These are phyloP conservation scores for Guyanaporus albipodus DNA, from an alignment of 768 basidiomycete species.

Conservation along the genomic window DNA sequence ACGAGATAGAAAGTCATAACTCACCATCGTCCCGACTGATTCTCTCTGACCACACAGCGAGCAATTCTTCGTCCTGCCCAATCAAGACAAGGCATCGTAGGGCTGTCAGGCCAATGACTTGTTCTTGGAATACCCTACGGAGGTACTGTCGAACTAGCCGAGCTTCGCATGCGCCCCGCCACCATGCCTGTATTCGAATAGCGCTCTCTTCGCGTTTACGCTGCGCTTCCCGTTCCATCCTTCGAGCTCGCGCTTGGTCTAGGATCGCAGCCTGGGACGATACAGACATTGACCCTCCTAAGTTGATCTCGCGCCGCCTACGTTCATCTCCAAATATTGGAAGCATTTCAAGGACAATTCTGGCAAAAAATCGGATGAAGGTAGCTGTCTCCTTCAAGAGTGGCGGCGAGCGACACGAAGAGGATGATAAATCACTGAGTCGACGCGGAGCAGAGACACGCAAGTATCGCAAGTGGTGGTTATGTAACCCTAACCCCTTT, in stretches of 20 bases:
- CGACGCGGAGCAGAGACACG: neutral
- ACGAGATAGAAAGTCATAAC: neutral
- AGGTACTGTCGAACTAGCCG: slow-evolving; percentile 43
- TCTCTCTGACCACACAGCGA: slow-evolving; percentile 32
- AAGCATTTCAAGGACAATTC: slow-evolving; percentile 25
- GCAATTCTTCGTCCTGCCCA: slow-evolving; percentile 36
- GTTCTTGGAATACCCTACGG: slow-evolving; percentile 45
- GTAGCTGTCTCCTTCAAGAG: neutral
- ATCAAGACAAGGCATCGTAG: slow-evolving; percentile 65
- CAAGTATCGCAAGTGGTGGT: slow-evolving; percentile 1
- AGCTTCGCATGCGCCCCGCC: slow-evolving; percentile 49
- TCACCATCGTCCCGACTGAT: slow-evolving; percentile 20
- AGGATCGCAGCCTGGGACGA: slow-evolving; percentile 56
- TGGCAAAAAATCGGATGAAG: neutral
- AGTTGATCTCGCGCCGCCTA: slow-evolving; percentile 63
- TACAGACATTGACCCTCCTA: slow-evolving; percentile 59
- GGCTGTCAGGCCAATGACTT: slow-evolving; percentile 51
- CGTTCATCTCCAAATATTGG: slow-evolving; percentile 50
- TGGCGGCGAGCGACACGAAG: neutral
- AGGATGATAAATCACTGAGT: neutral
- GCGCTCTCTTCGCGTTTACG: slow-evolving; percentile 59
- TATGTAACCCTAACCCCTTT: slow-evolving; percentile 20
- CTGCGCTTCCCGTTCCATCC: slow-evolving; percentile 53
- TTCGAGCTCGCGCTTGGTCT: slow-evolving; percentile 55
- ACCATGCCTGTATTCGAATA: slow-evolving; percentile 63